phyloP scores from a whole-genome alignment of 2,329 filamentous ascomycete species.

The Aspergillus aculeatus region DNA sequence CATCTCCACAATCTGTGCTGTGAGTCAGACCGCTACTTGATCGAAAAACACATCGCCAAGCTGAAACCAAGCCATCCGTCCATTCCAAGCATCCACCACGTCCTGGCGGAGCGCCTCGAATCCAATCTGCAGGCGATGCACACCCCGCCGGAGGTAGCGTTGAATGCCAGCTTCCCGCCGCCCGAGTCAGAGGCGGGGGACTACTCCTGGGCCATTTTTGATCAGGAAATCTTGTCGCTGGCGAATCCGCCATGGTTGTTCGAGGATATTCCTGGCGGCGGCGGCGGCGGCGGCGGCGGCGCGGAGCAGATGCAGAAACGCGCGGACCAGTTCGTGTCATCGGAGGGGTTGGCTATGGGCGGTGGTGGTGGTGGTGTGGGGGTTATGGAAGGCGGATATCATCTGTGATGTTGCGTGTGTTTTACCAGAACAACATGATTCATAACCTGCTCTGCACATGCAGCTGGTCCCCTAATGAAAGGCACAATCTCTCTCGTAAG shows the following conservation, averaged over 20 bases:
- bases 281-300: neutral
- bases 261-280: conserved; percentile 14
- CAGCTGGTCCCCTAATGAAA: neutral
- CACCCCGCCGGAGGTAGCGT: conserved; percentile 26
- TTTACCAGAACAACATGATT: too few relatives aligned
- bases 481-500: conserved; percentile 7
- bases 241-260: conserved; percentile 31
- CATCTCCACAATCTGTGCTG: too few relatives aligned
- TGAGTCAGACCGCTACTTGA: conserved; percentile 23
- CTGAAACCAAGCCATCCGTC: conserved; percentile 23
- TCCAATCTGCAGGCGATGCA: conserved; percentile 31
- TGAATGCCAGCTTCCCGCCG: conserved; percentile 21
- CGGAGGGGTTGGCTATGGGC: too few relatives aligned
- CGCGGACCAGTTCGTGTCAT: neutral
- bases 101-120: conserved; percentile 27
- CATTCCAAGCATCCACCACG: conserved; percentile 25
- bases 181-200: conserved; percentile 19
- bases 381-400: too few relatives aligned
- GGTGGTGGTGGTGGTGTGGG: too few relatives aligned
- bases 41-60: conserved; percentile 27
- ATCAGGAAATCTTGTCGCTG: conserved; percentile 31
- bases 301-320: neutral
- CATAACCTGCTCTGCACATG: neutral
- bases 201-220: conserved; percentile 32
- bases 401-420: too few relatives aligned